Evolutionary conservation across 345 rosid genomes (phyloP).

Genomic region (Aquilaria yunnanensis): DNA sequence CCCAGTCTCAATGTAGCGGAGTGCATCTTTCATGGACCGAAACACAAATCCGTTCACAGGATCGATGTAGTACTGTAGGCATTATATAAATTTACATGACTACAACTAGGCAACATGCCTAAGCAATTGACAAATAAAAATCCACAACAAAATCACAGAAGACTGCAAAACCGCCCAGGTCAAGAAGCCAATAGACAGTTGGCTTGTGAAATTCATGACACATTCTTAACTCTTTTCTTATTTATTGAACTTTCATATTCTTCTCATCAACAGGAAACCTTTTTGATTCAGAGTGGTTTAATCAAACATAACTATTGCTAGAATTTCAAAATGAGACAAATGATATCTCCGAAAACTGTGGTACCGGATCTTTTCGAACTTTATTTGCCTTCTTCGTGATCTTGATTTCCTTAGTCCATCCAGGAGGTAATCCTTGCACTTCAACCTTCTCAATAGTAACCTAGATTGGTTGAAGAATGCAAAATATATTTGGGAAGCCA

Average conservation of each 20-base stretch:
- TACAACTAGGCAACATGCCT: constrained; percentile 1
- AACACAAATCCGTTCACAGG: constrained; percentile 74
- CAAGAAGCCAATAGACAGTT: too few species aligned
- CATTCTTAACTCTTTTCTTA: too few species aligned
- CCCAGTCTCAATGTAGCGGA: constrained; percentile 69
- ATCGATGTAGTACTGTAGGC: constrained; percentile 70
- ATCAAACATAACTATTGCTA: too few species aligned
- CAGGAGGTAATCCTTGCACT: constrained; percentile 74
- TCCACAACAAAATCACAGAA: background rate
- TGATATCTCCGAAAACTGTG: background rate
- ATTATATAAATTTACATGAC: constrained; percentile 4
- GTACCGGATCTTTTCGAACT: constrained; percentile 70
- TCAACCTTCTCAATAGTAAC: constrained; percentile 46
- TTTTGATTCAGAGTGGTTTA: too few species aligned
- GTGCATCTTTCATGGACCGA: constrained; percentile 77
- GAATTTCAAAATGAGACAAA: too few species aligned
- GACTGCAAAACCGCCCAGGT: too few species aligned
- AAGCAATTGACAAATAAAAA: constrained; percentile 5
- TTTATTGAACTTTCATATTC: too few species aligned
- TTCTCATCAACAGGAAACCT: too few species aligned
- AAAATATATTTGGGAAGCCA: constrained; percentile 6
- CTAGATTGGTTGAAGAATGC: constrained; percentile 39
- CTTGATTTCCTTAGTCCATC: constrained; percentile 82
- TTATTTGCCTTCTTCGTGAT: constrained; percentile 44
- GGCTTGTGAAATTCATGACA: too few species aligned